These are phyloP conservation scores for Wickerhamiella sorbophila DNA, from an alignment of 805 yeast genomes.

Conservation along the genomic window DNA sequence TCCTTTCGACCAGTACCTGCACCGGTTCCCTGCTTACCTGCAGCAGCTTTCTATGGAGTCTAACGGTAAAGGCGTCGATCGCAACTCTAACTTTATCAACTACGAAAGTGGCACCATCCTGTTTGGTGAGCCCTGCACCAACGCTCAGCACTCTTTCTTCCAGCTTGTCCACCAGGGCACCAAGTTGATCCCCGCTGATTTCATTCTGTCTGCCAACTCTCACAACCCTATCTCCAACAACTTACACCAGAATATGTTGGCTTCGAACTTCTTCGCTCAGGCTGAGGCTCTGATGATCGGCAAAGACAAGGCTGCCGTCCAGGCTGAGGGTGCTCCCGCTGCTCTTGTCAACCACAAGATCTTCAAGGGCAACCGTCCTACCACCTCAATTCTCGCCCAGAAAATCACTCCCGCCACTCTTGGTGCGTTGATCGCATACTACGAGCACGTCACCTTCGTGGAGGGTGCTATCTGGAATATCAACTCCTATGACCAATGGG, in stretches of 20 bases:
- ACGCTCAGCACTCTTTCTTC: constrained; percentile 98
- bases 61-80: constrained; percentile 93
- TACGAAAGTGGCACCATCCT: constrained; percentile 93
- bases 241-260: constrained; percentile 94
- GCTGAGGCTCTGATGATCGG: constrained; percentile 96
- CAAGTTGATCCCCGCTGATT: constrained; percentile 91
- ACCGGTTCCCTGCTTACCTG: constrained; percentile 98
- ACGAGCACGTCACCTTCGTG: constrained; percentile 92
- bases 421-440: constrained; percentile 94
- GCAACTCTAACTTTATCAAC: constrained; percentile 79
- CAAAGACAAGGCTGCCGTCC: constrained; percentile 62
- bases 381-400: constrained; percentile 92
- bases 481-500: constrained; percentile 99
- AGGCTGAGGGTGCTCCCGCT: constrained; percentile 79
- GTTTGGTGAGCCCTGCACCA: constrained; percentile 98
- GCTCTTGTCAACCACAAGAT: constrained; percentile 87
- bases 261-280: constrained; percentile 98
- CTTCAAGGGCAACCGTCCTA: constrained; percentile 97
- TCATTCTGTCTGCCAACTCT: constrained; percentile 91
- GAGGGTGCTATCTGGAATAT: constrained; percentile 99
- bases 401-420: constrained; percentile 91
- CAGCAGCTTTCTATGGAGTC: constrained; percentile 99
- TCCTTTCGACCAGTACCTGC: constrained; percentile 97
- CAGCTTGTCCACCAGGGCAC: constrained; percentile 99
- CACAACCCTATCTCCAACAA: constrained; percentile 94